These are phyloP conservation scores for Aspergillus calidoustus DNA, from an alignment of 2,329 filamentous ascomycete genomes.

Conservation along the genomic window DNA sequence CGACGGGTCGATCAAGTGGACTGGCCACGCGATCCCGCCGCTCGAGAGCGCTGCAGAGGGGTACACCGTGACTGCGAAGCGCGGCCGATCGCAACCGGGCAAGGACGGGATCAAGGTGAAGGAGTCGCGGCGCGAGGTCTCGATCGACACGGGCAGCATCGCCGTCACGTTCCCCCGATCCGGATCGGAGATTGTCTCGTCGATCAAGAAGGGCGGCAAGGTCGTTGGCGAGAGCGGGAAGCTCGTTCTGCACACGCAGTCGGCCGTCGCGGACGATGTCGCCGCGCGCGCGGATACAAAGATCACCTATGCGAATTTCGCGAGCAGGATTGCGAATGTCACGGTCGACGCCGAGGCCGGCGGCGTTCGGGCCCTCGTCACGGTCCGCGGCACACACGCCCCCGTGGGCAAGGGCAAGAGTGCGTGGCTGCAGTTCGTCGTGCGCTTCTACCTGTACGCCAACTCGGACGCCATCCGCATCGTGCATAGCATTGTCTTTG, in stretches of 20 bases:
- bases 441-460: conserved; percentile 64
- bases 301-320: conserved; percentile 50
- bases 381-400: conserved; percentile 46
- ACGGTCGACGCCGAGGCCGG: conserved; percentile 50
- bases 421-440: conserved; percentile 59
- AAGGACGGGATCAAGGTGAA: background rate
- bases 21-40: conserved; percentile 59
- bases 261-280: conserved; percentile 47
- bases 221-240: conserved; percentile 52
- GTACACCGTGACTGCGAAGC: background rate
- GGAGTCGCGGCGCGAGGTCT: conserved; percentile 33
- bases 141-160: conserved; percentile 53
- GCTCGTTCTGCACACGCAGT: conserved; percentile 59
- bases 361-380: conserved; percentile 54
- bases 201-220: conserved; percentile 45
- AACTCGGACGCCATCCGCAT: conserved; percentile 60
- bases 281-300: conserved; percentile 45
- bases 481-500: conserved; percentile 62
- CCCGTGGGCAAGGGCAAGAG: conserved; percentile 40
- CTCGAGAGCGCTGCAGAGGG: conserved; percentile 41
- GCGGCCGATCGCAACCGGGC: background rate
- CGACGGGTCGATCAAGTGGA: conserved; percentile 67
- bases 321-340: conserved; percentile 57
- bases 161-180: conserved; percentile 43
- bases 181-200: background rate